Evolutionary conservation across 2,329 filamentous ascomycete genomes (phyloP).

Genomic region (Thielaviopsis ethacetica): DNA sequence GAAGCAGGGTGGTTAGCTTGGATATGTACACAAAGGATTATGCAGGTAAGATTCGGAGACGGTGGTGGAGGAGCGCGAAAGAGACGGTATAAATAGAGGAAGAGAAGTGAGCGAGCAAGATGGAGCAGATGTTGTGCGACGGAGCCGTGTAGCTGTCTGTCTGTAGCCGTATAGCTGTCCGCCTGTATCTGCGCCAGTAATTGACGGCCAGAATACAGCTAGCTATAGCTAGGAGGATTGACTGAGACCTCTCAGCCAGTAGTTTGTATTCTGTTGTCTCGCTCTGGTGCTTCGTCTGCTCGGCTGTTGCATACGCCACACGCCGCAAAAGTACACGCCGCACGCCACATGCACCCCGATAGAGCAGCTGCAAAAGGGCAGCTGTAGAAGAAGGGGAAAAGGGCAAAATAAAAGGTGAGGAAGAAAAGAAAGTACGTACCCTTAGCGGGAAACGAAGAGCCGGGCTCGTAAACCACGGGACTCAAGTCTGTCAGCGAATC

Average conservation of each 20-base stretch:
- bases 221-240: no score
- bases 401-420: background rate
- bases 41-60: background rate
- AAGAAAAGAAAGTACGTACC: background rate
- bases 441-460: constrained; percentile 4
- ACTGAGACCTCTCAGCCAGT: background rate
- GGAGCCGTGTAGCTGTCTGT: background rate
- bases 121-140: background rate
- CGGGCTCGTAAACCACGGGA: constrained; percentile 6
- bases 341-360: background rate
- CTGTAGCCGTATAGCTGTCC: background rate
- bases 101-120: no score
- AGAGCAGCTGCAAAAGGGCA: background rate
- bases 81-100: background rate
- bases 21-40: background rate
- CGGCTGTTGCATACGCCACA: background rate
- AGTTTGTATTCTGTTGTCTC: background rate
- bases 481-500: background rate
- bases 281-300: background rate
- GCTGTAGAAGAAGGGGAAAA: background rate
- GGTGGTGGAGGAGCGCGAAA: background rate
- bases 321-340: background rate
- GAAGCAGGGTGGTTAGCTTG: background rate
- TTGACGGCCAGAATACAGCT: no score
- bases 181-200: no score